A percentile compares a stretch with the other conserved stretches of the same genome.
Evolutionary conservation across 2,329 filamentous ascomycete genomes (phyloP).

Genomic region (Sporothrix curviconia): DNA sequence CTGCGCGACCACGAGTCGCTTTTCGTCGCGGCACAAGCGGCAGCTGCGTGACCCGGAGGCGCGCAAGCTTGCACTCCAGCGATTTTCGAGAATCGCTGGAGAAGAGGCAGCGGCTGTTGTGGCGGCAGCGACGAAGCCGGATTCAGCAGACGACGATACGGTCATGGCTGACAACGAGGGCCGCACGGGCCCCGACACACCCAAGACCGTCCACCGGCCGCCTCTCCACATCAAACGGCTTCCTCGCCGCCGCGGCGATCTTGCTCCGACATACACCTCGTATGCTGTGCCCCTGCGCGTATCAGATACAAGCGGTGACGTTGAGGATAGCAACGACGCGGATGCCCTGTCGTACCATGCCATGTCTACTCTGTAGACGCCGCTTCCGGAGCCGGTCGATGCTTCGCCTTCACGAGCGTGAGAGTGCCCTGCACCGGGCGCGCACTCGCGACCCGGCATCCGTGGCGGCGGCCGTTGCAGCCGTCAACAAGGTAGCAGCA

Average conservation of each 20-base stretch:
- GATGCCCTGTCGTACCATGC: slow-evolving; percentile 25
- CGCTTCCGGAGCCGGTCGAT: slow-evolving; percentile 34
- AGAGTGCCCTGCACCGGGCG: slow-evolving; percentile 36
- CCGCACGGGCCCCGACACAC: slow-evolving; percentile 22
- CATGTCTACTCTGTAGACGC: slow-evolving; percentile 38
- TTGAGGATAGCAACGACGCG: slow-evolving; percentile 34
- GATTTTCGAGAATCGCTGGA: slow-evolving; percentile 11
- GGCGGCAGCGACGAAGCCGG: not conserved
- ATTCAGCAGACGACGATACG: not conserved
- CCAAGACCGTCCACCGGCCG: not conserved
- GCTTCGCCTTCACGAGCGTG: slow-evolving; percentile 38
- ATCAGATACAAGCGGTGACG: no score
- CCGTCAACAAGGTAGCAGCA: slow-evolving; percentile 24
- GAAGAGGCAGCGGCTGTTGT: not conserved
- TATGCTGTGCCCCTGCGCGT: slow-evolving; percentile 36
- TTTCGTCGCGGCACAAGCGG: slow-evolving; percentile 21
- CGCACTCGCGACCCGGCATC: slow-evolving; percentile 23
- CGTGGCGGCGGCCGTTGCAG: slow-evolving; percentile 25
- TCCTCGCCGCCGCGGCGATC: slow-evolving; percentile 25
- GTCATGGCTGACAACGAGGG: not conserved
- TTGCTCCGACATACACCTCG: slow-evolving; percentile 41
- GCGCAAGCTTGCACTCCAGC: slow-evolving; percentile 14
- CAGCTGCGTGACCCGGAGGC: slow-evolving; percentile 15
- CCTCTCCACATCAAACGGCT: slow-evolving; percentile 20
- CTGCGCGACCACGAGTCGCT: slow-evolving; percentile 25